Evolutionary conservation across 352 stramenopile species (phyloP), one percentile per base, ranked within the genome.

Genomic region (Thalassiosira hispida): DNA sequence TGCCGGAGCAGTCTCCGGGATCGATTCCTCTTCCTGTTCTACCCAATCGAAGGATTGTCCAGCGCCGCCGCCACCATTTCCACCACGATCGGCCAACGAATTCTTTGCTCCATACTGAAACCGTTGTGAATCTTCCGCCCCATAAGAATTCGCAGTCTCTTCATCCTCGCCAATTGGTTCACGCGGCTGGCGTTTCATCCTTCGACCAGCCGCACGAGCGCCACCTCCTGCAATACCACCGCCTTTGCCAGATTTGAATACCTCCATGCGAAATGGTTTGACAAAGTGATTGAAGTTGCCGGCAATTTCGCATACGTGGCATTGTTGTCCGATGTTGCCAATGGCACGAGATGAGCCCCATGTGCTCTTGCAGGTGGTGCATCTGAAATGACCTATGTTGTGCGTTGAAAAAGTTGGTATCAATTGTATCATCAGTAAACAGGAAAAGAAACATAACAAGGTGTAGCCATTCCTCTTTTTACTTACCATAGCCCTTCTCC

Each of bases 401-500:
- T 57, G 47, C 49, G 20, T 56, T 56, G 18, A 27, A 33, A 22
- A 38, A 38, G 8, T 9, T 38, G 31, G 31, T 38, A 38, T 38
- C 31, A 8, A 38, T 38, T 38, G 3, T 38, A 38, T n/a, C n/a
- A n/a, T n/a, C n/a, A n/a, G n/a, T n/a, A n/a, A n/a, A n/a, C n/a
- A n/a, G n/a, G n/a, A n/a, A n/a, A n/a, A n/a, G 4, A 44, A 40
- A 62, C 22, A 14, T 18, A 56, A 22, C 2, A n/a, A 44, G 16
- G 9, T 16, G n/a, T n/a, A n/a, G n/a, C n/a, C n/a, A n/a, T n/a
- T n/a, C n/a, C n/a, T n/a, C n/a, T n/a, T n/a, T n/a, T n/a, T n/a
- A n/a, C 62, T 69, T 40, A 81, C 77, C 77, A 72, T 81, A 85
- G 38, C 77, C 77, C 35, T 81, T 81, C 27, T 85, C 77, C 20